Evolutionary conservation across 2,329 filamentous ascomycete genomes (phyloP), one percentile per base, ranked within the genome.

Genomic region (Amesomyces nigricolor): DNA sequence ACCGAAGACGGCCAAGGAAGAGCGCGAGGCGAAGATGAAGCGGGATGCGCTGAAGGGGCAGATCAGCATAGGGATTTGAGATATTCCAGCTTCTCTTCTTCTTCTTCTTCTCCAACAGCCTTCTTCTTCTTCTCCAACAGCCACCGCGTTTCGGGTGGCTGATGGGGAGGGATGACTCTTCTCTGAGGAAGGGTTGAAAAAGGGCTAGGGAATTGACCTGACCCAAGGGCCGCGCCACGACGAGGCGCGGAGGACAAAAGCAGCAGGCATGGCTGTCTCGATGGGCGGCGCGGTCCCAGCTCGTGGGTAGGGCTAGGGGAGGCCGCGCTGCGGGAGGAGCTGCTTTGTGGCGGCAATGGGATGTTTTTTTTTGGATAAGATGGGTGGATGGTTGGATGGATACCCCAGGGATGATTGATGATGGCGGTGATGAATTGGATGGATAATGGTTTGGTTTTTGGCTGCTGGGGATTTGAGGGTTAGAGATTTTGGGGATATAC

Each of bases 41-140:
- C 19, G 59, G 44, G 29, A 54, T 40, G 44, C 59, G 19, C 44
- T 61, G 26, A 44, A 56, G 29, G 45, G 45, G 17, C 61, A 61
- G 51, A 56, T 63, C 51, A 57, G 51, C 43, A 62, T 64, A 19
- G 60, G 58, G 2, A 29, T 58, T 22, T 63, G 46, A 57, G 14
- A 44, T 22, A 6, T 26, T 26, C 17, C 17, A 6, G 4, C 6
- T 19, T 3, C 17, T 19, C 17, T 19, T 19, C 6, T 6, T 3
- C 22, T 26, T 26, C 22, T 26, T 22, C 22, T 22, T 22, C 22
- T 22, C 22, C 22, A 22, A 3, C 5, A 5, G 22, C 5, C 5
- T 5, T 22, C 22, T 22, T 26, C 4, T 26, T 26, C 22, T 26
- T 26, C 22, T 26, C 22, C 22, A 26, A 5, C 6, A 26, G 22